Evolutionary conservation across 106 monocot species (phyloP).

Genomic region (Dendrobium nobile): DNA sequence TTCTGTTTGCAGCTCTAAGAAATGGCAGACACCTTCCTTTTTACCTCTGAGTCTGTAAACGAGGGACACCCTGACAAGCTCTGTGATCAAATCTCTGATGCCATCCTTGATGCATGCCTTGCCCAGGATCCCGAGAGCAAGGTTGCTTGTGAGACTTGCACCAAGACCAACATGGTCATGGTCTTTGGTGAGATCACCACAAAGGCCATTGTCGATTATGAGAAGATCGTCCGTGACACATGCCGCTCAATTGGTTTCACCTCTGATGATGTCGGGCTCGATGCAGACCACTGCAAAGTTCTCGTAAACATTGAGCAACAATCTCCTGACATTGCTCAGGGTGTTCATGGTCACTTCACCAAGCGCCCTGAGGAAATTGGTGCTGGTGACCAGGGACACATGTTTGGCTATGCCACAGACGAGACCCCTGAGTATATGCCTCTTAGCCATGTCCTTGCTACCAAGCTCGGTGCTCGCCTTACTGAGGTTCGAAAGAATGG

Average conservation of each 20-base stretch:
- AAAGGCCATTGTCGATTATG: slow-evolving; percentile 7
- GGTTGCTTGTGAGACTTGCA: slow-evolving; percentile 14
- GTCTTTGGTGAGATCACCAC: slow-evolving; percentile 20
- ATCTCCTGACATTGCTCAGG: slow-evolving; percentile 16
- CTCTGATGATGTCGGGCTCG: slow-evolving; percentile 9
- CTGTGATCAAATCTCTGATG: slow-evolving; percentile 18
- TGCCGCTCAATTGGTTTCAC: slow-evolving; percentile 15
- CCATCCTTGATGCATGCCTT: slow-evolving; percentile 13
- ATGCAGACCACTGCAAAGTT: slow-evolving; percentile 12
- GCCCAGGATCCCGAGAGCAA: slow-evolving; percentile 19
- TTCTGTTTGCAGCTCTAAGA: not conserved
- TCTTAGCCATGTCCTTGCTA: slow-evolving; percentile 12
- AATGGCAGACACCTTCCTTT: slow-evolving; percentile 17
- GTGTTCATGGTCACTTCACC: slow-evolving; percentile 13
- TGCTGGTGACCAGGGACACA: slow-evolving; percentile 15
- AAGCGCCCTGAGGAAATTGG: slow-evolving; percentile 16
- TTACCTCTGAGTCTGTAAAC: slow-evolving; percentile 15
- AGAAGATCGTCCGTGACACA: slow-evolving; percentile 18
- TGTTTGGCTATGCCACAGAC: slow-evolving; percentile 14
- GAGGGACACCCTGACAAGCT: slow-evolving; percentile 20
- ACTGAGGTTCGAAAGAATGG: slow-evolving; percentile 14
- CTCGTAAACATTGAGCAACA: slow-evolving; percentile 16
- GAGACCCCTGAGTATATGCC: slow-evolving; percentile 17
- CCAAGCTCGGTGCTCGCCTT: slow-evolving; percentile 12
- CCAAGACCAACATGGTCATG: slow-evolving; percentile 22